Base-by-base conservation (phyloP, 2,329 filamentous ascomycete genomes). In the Fusarium metavorans region DNA sequence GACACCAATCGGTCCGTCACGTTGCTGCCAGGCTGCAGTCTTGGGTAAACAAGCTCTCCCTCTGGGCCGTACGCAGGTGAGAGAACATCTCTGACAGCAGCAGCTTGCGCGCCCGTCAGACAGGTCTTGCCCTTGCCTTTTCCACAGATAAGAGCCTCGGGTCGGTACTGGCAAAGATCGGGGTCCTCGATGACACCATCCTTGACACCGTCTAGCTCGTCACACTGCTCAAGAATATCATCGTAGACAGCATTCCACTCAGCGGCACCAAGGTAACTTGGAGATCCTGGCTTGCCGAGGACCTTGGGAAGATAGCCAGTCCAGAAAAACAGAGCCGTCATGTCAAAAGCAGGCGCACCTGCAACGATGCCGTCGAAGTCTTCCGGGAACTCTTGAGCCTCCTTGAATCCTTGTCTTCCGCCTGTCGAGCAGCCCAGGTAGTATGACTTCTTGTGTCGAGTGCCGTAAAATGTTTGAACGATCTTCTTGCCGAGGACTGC, bases 401-500 rank as follows among this genome's bases (percentile, higher is more conserved):
- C 85, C 68, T 87, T 87, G 37, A 89, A 81, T 10, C 88, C 90
- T 81, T 91, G 88, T 1, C 89, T 83, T 1, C 90, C 89, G 18
- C 90, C 90, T 0, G 88, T 87, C 0, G 88, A 90, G 77, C 90
- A 91, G 25, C 90, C 90, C 4, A 87, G 78, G 74, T 87, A 91
- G 79, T 91, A 91, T 2, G 84, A 85, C 70, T 86, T 87, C 2
- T 80, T 79, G 1, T 82, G 79, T 0, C 41, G 9, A n/a, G 67
- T 66, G 5, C 80, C 79, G 75, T 91, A 91, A 79, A 88, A 89
- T 1, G 9, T 27, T 8, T 34, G 14, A 7, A 37, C 35, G 2
- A 64, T 56, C 37, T 43, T 27, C 35, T 64, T 64, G 25, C 61
- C 61, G 9, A 64, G 61, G 23, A 41, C 27, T 10, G 61, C 61